phyloP scores from a whole-genome alignment of 1,284 basidiomycete genomes.

The Cerrena zonata region DNA sequence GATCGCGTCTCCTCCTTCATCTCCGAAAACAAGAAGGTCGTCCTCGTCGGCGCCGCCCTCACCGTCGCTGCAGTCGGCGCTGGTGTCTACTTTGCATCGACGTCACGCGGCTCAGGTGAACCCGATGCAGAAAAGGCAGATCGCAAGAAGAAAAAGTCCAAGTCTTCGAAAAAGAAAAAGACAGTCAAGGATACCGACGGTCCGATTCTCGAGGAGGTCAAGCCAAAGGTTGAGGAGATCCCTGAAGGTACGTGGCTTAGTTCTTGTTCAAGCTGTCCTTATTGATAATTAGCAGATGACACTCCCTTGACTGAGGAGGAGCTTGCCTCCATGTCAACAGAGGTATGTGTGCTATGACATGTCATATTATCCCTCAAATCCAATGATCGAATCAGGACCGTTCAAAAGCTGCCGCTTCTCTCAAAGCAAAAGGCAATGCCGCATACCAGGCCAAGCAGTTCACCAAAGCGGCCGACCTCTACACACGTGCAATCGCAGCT shows the following conservation, averaged over 20 bases:
- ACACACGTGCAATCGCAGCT: slow-evolving; percentile 87
- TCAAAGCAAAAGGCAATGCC: slow-evolving; percentile 88
- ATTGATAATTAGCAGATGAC: slow-evolving; percentile 11
- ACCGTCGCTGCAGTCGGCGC: slow-evolving; percentile 72
- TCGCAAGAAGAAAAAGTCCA: slow-evolving; percentile 46
- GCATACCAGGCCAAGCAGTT: slow-evolving; percentile 82
- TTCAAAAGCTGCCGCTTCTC: slow-evolving; percentile 64
- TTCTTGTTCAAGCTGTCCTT: background rate
- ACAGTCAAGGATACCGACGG: slow-evolving; percentile 48
- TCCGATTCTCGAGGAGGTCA: slow-evolving; percentile 71
- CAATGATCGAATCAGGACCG: slow-evolving; percentile 53
- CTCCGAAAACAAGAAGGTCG: slow-evolving; percentile 66
- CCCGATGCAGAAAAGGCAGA: slow-evolving; percentile 45
- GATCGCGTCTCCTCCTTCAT: slow-evolving; percentile 69
- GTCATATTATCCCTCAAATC: background rate
- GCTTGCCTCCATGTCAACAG: slow-evolving; percentile 50
- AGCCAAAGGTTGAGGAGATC: slow-evolving; percentile 32
- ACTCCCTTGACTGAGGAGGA: slow-evolving; percentile 44
- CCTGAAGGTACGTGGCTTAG: slow-evolving; percentile 32
- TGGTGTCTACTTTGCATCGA: slow-evolving; percentile 70
- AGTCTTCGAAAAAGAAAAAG: slow-evolving; percentile 61
- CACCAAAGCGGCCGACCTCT: slow-evolving; percentile 72
- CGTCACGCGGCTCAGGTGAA: slow-evolving; percentile 34
- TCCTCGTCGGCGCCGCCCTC: slow-evolving; percentile 65
- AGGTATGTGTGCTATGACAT: slow-evolving; percentile 35